Evolutionary conservation across 148 eudicot species (phyloP).

Genomic region (Pouteria glomerata): DNA sequence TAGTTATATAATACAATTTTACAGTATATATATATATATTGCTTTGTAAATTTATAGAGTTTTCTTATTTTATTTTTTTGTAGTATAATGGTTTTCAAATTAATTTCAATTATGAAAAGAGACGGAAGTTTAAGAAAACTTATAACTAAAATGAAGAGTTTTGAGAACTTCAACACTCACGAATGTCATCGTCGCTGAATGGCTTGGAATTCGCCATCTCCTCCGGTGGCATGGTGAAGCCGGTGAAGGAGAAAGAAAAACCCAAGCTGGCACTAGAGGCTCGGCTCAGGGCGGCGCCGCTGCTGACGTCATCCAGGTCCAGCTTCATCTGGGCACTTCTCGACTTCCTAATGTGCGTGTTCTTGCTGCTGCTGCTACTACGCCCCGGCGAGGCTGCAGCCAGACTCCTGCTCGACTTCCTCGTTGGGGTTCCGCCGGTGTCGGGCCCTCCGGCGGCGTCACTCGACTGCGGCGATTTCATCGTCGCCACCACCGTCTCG

Average conservation of each 20-base stretch:
- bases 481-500: conserved; percentile 50
- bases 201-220: conserved; percentile 59
- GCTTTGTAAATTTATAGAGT: too few species aligned
- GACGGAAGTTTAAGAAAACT: too few species aligned
- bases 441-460: conserved; percentile 21
- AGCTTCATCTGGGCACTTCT: conserved; percentile 79
- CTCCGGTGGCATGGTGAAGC: conserved; percentile 73
- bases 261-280: conserved; percentile 97
- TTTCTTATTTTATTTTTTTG: too few species aligned
- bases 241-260: conserved; percentile 67
- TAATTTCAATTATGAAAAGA: too few species aligned
- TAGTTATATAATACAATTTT: too few species aligned
- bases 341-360: conserved; percentile 68
- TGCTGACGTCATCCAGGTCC: conserved; percentile 54
- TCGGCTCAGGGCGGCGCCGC: conserved; percentile 86
- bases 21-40: too few species aligned
- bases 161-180: too few species aligned
- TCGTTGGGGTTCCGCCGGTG: conserved; percentile 28
- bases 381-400: conserved; percentile 35
- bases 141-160: too few species aligned
- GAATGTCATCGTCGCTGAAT: conserved; percentile 72
- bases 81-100: too few species aligned
- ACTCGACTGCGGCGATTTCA: conserved; percentile 33
- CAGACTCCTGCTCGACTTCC: conserved; percentile 51
- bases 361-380: conserved; percentile 28